Evolutionary conservation across 2,329 filamentous ascomycete species (phyloP).

Genomic region (Xylaria sp.): DNA sequence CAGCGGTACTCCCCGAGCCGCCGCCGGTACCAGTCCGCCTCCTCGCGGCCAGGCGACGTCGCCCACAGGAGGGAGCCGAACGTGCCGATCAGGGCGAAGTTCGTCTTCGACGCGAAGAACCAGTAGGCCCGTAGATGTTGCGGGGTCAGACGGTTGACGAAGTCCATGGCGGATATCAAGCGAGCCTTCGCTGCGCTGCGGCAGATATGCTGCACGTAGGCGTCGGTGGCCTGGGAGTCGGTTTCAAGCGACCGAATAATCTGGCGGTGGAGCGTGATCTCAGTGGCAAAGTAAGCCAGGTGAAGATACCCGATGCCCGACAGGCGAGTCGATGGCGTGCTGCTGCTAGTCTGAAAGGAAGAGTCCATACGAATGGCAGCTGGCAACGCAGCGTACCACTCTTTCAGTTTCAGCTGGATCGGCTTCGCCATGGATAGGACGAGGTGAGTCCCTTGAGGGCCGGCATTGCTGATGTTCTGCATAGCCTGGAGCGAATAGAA

Average conservation of each 20-base stretch:
- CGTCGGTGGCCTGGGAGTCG: constrained; percentile 57
- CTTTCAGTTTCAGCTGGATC: constrained; percentile 79
- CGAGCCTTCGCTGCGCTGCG: constrained; percentile 92
- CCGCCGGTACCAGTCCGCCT: constrained; percentile 89
- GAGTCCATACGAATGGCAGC: constrained; percentile 66
- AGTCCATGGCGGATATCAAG: constrained; percentile 94
- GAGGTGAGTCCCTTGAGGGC: constrained; percentile 69
- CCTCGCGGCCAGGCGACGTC: constrained; percentile 82
- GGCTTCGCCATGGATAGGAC: constrained; percentile 78
- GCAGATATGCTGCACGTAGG: constrained; percentile 88
- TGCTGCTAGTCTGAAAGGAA: constrained; percentile 48
- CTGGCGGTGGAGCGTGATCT: constrained; percentile 89
- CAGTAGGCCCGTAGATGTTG: constrained; percentile 89
- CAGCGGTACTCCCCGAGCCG: constrained; percentile 88
- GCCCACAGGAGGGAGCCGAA: constrained; percentile 91
- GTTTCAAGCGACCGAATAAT: constrained; percentile 79
- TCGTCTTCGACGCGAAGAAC: constrained; percentile 86
- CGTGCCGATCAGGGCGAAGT: constrained; percentile 92
- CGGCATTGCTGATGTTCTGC: constrained; percentile 67
- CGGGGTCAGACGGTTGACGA: constrained; percentile 88
- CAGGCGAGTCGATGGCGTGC: constrained; percentile 47
- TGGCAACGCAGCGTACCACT: constrained; percentile 78
- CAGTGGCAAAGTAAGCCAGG: constrained; percentile 88
- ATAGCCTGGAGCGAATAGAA: constrained; percentile 82
- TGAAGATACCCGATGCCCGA: constrained; percentile 78